These are phyloP conservation scores for Lineolata rhizophorae DNA, from an alignment of 495 filamentous ascomycete genomes.

Conservation along the genomic window DNA sequence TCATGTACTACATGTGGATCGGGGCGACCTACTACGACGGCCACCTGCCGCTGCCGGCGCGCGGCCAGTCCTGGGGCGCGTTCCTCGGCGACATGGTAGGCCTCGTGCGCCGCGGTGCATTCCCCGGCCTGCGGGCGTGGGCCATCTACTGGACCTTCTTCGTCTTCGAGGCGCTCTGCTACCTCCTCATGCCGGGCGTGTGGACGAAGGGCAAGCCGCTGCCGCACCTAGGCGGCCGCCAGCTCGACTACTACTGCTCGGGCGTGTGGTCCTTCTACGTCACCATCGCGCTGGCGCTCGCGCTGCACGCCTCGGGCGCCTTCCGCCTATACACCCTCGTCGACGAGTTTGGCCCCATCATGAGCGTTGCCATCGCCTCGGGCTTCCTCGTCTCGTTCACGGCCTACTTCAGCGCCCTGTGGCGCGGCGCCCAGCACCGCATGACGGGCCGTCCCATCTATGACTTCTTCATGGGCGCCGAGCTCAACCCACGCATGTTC, in stretches of 20 bases:
- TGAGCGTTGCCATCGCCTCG: slow-evolving; percentile 77
- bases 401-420: slow-evolving; percentile 66
- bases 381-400: slow-evolving; percentile 60
- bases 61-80: slow-evolving; percentile 39
- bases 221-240: slow-evolving; percentile 55
- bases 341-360: slow-evolving; percentile 81
- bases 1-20: slow-evolving; percentile 99
- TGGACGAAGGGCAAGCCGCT: slow-evolving; percentile 70
- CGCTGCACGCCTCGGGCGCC: slow-evolving; percentile 55
- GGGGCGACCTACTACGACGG: slow-evolving; percentile 81
- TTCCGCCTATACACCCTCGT: slow-evolving; percentile 89
- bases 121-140: slow-evolving; percentile 63
- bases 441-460: slow-evolving; percentile 88
- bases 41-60: slow-evolving; percentile 44
- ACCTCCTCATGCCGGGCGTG: slow-evolving; percentile 68
- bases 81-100: slow-evolving; percentile 44
- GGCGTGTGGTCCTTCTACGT: slow-evolving; percentile 70
- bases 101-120: slow-evolving; percentile 62
- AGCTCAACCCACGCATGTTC: slow-evolving; percentile 90
- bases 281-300: slow-evolving; percentile 44
- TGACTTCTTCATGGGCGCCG: slow-evolving; percentile 98
- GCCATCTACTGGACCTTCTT: slow-evolving; percentile 83
- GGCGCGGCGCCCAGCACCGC: slow-evolving; percentile 60
- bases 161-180: slow-evolving; percentile 58
- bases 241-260: slow-evolving; percentile 85